phyloP scores from a whole-genome alignment of 2,329 filamentous ascomycete species.

The Apiospora kogelbergensis region DNA sequence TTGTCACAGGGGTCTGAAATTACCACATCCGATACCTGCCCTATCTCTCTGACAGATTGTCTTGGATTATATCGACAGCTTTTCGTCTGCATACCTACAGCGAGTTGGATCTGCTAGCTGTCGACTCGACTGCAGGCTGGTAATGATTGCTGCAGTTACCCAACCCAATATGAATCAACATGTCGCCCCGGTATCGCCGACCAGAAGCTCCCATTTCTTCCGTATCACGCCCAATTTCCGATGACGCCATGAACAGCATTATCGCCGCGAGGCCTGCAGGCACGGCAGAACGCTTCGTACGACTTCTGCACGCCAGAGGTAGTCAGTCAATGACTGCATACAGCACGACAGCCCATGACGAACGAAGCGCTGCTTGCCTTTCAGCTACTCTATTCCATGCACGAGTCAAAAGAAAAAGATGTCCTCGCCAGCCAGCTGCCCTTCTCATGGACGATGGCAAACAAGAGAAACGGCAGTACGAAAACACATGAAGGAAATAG shows the following conservation, averaged over 20 bases:
- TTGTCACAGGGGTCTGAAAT: neutral
- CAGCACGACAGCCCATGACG: neutral
- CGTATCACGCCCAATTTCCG: conserved; percentile 4
- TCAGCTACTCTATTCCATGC: neutral
- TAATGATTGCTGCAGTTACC: neutral
- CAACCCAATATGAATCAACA: neutral
- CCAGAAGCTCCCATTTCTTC: neutral
- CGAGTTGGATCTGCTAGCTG: no score
- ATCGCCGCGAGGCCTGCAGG: neutral
- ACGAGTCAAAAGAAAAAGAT: neutral
- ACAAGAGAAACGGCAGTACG: neutral
- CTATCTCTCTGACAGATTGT: neutral
- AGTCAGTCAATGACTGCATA: neutral
- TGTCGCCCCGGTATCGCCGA: neutral
- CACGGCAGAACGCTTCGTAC: neutral
- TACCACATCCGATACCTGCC: neutral
- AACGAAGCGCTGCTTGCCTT: neutral
- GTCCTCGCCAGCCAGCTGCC: neutral
- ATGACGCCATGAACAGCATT: neutral
- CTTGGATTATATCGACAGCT: neutral
- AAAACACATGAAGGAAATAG: neutral
- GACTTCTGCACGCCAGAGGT: neutral
- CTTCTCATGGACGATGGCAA: neutral
- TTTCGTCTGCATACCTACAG: neutral
- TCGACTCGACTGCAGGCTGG: neutral